Percentiles rank a stretch among this genome's conserved stretches.
Evolutionary conservation across 2,329 filamentous ascomycete species (phyloP).

Genomic region (Karstenula rhodostoma): DNA sequence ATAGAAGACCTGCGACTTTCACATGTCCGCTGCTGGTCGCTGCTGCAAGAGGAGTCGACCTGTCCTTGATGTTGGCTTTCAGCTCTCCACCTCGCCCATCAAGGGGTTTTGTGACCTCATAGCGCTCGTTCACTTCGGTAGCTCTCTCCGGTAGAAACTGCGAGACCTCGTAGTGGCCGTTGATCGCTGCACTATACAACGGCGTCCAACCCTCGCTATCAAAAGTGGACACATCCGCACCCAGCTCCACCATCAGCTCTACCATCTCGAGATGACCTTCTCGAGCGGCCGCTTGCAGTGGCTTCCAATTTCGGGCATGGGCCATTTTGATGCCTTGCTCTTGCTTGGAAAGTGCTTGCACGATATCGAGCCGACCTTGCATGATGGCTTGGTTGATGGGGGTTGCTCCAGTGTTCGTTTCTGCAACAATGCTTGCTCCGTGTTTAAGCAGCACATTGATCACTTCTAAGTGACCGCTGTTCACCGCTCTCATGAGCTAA

Average conservation of each 20-base stretch:
- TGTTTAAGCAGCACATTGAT: background rate
- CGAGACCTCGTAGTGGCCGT: background rate
- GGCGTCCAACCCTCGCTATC: constrained; percentile 1
- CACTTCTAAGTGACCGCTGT: background rate
- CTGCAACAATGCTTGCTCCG: background rate
- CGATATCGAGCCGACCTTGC: background rate
- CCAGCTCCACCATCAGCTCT: background rate
- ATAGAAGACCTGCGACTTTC: background rate
- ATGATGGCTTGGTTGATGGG: background rate
- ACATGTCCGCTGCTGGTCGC: background rate
- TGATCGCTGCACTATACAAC: background rate
- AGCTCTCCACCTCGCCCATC: background rate
- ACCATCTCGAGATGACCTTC: background rate
- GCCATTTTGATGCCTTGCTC: background rate
- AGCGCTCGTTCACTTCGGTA: background rate
- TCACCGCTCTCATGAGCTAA: background rate
- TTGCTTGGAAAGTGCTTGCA: background rate
- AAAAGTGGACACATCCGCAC: background rate
- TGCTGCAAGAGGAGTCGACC: background rate
- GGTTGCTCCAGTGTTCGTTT: background rate
- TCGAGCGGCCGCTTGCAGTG: background rate
- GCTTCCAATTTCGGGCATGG: background rate
- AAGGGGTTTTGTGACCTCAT: background rate
- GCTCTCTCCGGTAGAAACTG: background rate
- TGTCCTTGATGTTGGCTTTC: background rate